Percentiles rank a stretch among this genome's conserved stretches.
These are phyloP conservation scores for Suillus cothurnatus DNA, from an alignment of 768 basidiomycete species.

Conservation along the genomic window DNA sequence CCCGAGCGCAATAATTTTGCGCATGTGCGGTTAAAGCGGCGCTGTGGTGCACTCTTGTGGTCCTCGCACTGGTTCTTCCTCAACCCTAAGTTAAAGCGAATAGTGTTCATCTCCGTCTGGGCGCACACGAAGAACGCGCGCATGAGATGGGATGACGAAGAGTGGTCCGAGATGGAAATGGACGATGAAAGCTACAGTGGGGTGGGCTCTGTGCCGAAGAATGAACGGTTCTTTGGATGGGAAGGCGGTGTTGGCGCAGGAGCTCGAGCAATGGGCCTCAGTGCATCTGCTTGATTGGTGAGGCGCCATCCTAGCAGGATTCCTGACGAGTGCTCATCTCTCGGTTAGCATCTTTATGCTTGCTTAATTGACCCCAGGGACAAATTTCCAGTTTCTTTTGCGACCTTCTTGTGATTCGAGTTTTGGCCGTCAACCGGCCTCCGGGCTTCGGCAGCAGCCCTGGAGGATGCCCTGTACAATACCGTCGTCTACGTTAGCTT, in stretches of 20 bases:
- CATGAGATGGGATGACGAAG: constrained; percentile 52
- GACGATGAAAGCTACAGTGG: constrained; percentile 37
- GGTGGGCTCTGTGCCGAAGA: constrained; percentile 26
- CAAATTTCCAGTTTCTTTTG: constrained; percentile 1
- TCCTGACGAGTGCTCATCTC: constrained; percentile 16
- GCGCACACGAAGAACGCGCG: constrained; percentile 69
- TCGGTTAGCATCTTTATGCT: neutral
- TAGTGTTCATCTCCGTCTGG: constrained; percentile 92
- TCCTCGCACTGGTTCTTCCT: constrained; percentile 97
- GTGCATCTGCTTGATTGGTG: constrained; percentile 32
- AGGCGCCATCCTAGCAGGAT: constrained; percentile 19
- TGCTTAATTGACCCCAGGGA: neutral
- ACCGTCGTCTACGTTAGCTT: neutral
- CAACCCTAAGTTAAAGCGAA: constrained; percentile 88
- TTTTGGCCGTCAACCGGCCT: constrained; percentile 5
- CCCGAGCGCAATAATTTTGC: constrained; percentile 39
- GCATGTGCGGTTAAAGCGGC: constrained; percentile 52
- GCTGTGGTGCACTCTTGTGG: constrained; percentile 86
- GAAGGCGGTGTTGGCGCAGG: constrained; percentile 77
- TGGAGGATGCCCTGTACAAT: constrained; percentile 2
- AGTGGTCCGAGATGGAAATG: constrained; percentile 36
- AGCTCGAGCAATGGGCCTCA: constrained; percentile 78
- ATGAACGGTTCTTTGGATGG: constrained; percentile 79
- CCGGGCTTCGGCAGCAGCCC: neutral
- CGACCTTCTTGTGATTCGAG: neutral